Base-by-base conservation (phyloP, 352 stramenopile genomes). In the Globisporangium carolinianum region DNA sequence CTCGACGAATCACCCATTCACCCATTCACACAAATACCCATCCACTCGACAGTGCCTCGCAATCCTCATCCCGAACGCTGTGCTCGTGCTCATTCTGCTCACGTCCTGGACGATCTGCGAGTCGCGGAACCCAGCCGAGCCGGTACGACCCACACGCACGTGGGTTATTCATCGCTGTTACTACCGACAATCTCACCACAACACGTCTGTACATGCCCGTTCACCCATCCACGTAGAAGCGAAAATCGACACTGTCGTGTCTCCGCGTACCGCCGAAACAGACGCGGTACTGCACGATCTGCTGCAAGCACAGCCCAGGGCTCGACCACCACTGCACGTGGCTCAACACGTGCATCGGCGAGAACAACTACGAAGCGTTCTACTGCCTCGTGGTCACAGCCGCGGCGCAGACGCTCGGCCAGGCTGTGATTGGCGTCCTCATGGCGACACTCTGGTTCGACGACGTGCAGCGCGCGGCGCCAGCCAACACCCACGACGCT, bases 281-380 rank as follows among this genome's bases (percentile, higher is more conserved):
- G 56, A 80, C 68, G 11, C 74, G 86, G 1, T 94, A 94, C 64
- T 95, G 83, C 67, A 86, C 79, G 12, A 70, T 90, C 10, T 93
- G 86, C 68, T 85, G 75, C 66, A 95, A 95, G 60, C 89, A 72
- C 53, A 92, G 81, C 37, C 76, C 79, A 8, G 79, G 82, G 0
- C 68, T 94, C 6, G 84, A 94, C 50, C 84, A 94, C 60, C 84
- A 94, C 62, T 94, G 84, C 69, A 91, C 84, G 17, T 94, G 84
- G 83, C 70, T 94, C 53, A 94, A 94, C 61, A 94, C 84, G 6
- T 92, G 84, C 65, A 92, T 94, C 50, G 82, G 75, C 10, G 80
- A 89, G 58, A 83, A 65, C 57, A 91, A 94, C 62, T 94, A 94
- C 64, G 82, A 87, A 53, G 69, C 83, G 5, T 95, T 95, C 53